Conservation (phyloP, 176 grass and related monocot species). For the Triticum aestivum region IWGSC_CS_RefSeq_v2.1 NC_057812.1:671484318-671484817, state of each 20-base stretch:
- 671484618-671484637: constrained; percentile 63
- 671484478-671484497: not conserved
- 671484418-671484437: constrained; percentile 10
- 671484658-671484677: constrained; percentile 44
- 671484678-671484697: not conserved
- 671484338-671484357: constrained; percentile 41
- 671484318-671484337: constrained; percentile 45
- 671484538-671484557: constrained; percentile 41
- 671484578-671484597: constrained; percentile 56
- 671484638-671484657: constrained; percentile 63
- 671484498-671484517: constrained; percentile 11
- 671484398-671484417: constrained; percentile 50
- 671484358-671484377: constrained; percentile 54
- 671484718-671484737: not conserved
- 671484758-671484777: not conserved
- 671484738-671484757: not conserved
- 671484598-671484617: constrained; percentile 42
- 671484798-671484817: constrained; percentile 42
- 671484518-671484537: constrained; percentile 24
- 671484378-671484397: constrained; percentile 25
- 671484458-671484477: too few relatives aligned
- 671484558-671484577: constrained; percentile 47
- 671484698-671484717: not conserved
- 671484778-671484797: constrained; percentile 58
- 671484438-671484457: not conserved